A percentile compares a stretch with the other conserved stretches of the same genome.
These are phyloP conservation scores for Phytopythium ostracodes DNA, from an alignment of 352 stramenopile genomes.

Conservation along the genomic window DNA sequence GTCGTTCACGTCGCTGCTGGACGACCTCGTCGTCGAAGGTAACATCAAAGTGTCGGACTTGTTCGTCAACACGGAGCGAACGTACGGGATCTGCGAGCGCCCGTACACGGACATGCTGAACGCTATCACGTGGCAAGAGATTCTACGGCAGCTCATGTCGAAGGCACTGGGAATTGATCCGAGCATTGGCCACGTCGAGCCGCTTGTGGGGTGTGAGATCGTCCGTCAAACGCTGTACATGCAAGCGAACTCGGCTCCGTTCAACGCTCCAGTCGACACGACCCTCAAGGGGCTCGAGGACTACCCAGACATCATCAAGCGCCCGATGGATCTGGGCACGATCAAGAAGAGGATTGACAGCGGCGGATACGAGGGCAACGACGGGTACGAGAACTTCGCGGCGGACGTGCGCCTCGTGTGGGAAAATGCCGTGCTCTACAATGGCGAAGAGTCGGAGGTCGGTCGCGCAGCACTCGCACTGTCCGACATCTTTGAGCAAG, in stretches of 20 bases:
- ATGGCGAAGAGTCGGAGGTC: conserved; percentile 75
- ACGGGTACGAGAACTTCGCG: conserved; percentile 62
- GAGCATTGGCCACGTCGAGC: conserved; percentile 66
- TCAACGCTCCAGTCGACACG: conserved; percentile 82
- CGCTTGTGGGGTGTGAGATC: conserved; percentile 75
- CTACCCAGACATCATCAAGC: conserved; percentile 84
- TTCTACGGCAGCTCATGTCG: conserved; percentile 77
- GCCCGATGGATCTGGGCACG: conserved; percentile 89
- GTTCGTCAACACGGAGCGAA: conserved; percentile 65
- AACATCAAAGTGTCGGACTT: conserved; percentile 80
- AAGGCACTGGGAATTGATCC: conserved; percentile 75
- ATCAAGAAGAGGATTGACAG: conserved; percentile 76
- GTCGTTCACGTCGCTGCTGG: conserved; percentile 68
- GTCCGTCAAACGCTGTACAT: conserved; percentile 80
- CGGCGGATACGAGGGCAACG: conserved; percentile 60
- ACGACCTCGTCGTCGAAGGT: conserved; percentile 75
- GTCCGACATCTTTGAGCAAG: conserved; percentile 80
- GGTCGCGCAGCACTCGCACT: conserved; percentile 58
- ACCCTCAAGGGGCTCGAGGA: conserved; percentile 78
- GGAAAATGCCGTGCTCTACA: conserved; percentile 80
- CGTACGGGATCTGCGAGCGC: conserved; percentile 72
- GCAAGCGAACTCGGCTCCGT: conserved; percentile 74
- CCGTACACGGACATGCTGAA: conserved; percentile 69
- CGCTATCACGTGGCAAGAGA: conserved; percentile 81
- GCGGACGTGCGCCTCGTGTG: conserved; percentile 79